Base-by-base conservation (phyloP, 2,329 filamentous ascomycete species). In the Pseudogymnoascus sp. region DNA sequence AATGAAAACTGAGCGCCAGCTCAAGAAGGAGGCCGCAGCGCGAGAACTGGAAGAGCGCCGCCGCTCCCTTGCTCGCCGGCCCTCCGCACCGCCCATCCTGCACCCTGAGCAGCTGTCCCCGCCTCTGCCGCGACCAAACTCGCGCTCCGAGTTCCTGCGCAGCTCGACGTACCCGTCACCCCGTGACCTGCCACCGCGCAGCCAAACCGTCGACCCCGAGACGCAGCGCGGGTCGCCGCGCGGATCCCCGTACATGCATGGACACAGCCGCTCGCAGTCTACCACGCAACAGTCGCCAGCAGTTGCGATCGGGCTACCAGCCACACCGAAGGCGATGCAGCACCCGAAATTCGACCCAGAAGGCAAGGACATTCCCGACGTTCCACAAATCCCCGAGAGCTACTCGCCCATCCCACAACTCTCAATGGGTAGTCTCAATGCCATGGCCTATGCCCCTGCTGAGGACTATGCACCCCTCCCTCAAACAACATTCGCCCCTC, bases 271-370 rank as follows among this genome's bases (percentile, higher is more conserved):
- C 75, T 23, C 33, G 12, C 33, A 60, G 33, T 60, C 58, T 26
- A 60, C 58, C 7, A 3, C 39, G 65, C 80, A 77, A 71, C 81
- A 83, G 72, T 81, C 80, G 65, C 72, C 64, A 73, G 74, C 35
- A 68, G 80, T 80, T 1, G 81, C 83, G 5, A 82, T 93, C 60
- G 92, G 92, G 0, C 81, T 96, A n/a, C 92, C 93, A 12, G 91
- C 92, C 2, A 97, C 92, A 0, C 92, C 93, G 31, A 87, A 91
- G 76, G 92, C 92, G 1, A 96, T 97, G 92, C 85, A 89, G 19
- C 85, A 95, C 72, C 83, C 84, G 1, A 85, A 90, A 45, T 86
- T 93, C 68, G 83, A 84, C 67, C 75, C 80, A 2, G 82, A 86
- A 63, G 77, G 80, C 43, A 77, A 76, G 31, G 77, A 80, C 63